Base-by-base conservation (phyloP, 192 early-diverging fungal genomes). In the Coemansia sp. region DNA sequence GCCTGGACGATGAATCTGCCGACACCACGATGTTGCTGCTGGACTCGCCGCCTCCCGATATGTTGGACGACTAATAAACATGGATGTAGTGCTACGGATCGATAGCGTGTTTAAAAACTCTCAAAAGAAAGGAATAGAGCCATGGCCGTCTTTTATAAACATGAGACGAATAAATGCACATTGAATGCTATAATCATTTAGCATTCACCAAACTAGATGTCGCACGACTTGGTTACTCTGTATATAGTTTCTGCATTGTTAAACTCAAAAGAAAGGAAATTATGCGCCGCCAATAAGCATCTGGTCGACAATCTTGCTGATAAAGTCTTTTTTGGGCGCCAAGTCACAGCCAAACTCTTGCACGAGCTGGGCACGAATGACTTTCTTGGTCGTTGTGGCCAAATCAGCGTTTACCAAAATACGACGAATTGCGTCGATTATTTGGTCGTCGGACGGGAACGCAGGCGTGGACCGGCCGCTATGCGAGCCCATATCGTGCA, bases 371-470 rank as follows among this genome's bases (percentile, higher is more conserved):
- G 90, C 87, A 12, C 91, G 85, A 47, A 96, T 88, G 71, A 89
- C 87, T 64, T 88, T 88, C 81, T 93, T 93, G 23, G 92, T 92
- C 42, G 92, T 74, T 1, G 77, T 68, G 62, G 84, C 82, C 70
- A 94, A 68, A 62, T 93, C 89, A 12, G 88, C 81, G 3, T 79
- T 80, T 20, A 79, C 73, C 40, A 96, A 66, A 17, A 94, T 84
- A n/a, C 82, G 74, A 20, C 85, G 83, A 31, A 94, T 87, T 66
- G 87, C 80, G 14, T 68, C 59, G 15, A 86, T 60, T 8, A 95
- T 76, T 37, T 90, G 88, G 4, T 84, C 82, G 67, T 95, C 90
- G 1, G 84, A 26, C 20, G 52, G 18, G 56, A 59, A 12, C 20
- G 23, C 40, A 8, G 54, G 34, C 14, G 10, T 72, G 71, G 37